A percentile compares a stretch with the other conserved stretches of the same genome.
Evolutionary conservation across 768 basidiomycete genomes (phyloP).

Genomic region (Kwoniella bestiolae): DNA sequence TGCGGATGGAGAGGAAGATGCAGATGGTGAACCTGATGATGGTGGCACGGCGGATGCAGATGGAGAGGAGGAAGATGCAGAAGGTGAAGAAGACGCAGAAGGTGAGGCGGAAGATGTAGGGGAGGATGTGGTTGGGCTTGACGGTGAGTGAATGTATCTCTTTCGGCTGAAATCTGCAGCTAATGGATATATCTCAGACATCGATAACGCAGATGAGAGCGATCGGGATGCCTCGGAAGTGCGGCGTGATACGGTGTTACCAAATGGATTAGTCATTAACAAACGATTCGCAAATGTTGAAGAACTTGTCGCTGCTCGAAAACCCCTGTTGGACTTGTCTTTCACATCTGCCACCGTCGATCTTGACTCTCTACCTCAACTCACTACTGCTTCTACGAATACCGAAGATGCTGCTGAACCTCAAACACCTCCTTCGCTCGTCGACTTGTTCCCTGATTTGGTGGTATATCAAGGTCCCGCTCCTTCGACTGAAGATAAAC

Average conservation of each 20-base stretch:
- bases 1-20: constrained; percentile 29
- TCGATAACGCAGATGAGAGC: constrained; percentile 27
- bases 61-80: constrained; percentile 42
- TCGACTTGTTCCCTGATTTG: constrained; percentile 83
- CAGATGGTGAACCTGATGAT: constrained; percentile 57
- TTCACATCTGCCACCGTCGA: constrained; percentile 38
- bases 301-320: constrained; percentile 31
- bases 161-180: neutral
- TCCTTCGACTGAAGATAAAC: constrained; percentile 63
- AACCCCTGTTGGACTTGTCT: constrained; percentile 36
- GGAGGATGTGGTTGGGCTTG: constrained; percentile 40
- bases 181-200: constrained; percentile 25
- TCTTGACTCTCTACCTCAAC: constrained; percentile 25
- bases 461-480: constrained; percentile 62
- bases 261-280: constrained; percentile 42
- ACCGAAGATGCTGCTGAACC: constrained; percentile 20
- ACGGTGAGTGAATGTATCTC: constrained; percentile 26
- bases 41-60: constrained; percentile 50
- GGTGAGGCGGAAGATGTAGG: constrained; percentile 30
- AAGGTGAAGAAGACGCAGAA: constrained; percentile 58
- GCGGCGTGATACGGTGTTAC: constrained; percentile 30
- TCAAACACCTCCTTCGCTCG: constrained; percentile 54
- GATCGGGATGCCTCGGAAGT: constrained; percentile 26
- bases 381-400: neutral
- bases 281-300: constrained; percentile 42